Conservation (phyloP, 768 basidiomycete genomes). For the Suillus subluteus region DNA sequence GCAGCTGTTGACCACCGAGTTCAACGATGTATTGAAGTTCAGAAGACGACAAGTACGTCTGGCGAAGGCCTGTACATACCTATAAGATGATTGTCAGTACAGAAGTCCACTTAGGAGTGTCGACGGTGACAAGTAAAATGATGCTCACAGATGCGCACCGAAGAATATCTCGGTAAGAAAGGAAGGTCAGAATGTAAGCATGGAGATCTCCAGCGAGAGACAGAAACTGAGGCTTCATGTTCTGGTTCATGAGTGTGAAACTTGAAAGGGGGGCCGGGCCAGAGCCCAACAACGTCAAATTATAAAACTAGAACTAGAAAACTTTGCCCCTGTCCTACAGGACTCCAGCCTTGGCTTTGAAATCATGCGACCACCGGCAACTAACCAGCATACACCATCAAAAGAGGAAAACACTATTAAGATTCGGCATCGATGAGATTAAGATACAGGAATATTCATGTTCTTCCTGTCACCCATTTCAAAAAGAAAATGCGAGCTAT, state of each 20-base stretch:
- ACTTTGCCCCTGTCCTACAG: neutral
- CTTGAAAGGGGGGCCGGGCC: neutral
- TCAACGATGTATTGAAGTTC: constrained; percentile 4
- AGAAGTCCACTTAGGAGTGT: neutral
- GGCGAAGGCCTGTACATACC: neutral
- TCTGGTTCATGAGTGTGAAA: neutral
- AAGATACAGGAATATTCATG: too few species aligned
- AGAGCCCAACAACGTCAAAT: too few species aligned
- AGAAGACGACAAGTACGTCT: neutral
- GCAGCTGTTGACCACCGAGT: constrained; percentile 1
- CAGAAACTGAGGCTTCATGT: neutral
- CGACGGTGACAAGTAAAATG: neutral
- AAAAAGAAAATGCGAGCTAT: too few species aligned
- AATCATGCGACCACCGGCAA: too few species aligned
- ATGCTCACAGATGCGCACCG: neutral
- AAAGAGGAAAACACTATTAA: too few species aligned
- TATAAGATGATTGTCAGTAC: neutral
- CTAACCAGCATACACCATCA: too few species aligned
- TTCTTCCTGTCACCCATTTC: too few species aligned
- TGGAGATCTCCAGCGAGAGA: neutral
- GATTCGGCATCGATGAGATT: too few species aligned
- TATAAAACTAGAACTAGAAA: neutral
- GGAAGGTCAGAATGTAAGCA: neutral
- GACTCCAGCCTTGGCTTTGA: too few species aligned
- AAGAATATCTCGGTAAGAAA: constrained; percentile 1